Base-by-base conservation (phyloP, 345 rosid genomes). In the Populus ilicifolia region DNA sequence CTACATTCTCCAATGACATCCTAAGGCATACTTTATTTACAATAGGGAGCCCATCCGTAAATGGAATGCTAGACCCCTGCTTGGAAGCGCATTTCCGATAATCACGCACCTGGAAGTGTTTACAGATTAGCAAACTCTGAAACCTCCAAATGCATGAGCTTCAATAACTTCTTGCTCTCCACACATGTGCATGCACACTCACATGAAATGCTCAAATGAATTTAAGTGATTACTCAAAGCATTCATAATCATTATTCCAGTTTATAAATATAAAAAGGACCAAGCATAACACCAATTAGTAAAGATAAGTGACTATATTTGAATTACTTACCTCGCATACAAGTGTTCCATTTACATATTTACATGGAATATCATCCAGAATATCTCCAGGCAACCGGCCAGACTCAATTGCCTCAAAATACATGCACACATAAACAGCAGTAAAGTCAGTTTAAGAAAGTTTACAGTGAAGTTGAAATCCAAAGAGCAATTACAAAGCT, bases 1-100 rank as follows among this genome's bases (percentile, higher is more conserved):
- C 90, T 65, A 96, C 87, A 82, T 94, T 94, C 90, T 91, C 95
- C 78, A 96, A 83, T 38, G 99, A 92, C 92, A 92, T 88, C 82
- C 80, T 91, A 67, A 96, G 97, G 77, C 78, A 61, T 71, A 92
- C 88, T 89, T 87, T 94, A 76, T 81, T 88, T 77, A 89, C 79
- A 78, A 82, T 65, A 39, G 97, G 98, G 46, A 87, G 73, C 62
- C 70, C 85, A 64, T 76, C 83, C 61, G 38, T 38, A 11, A 85
- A 48, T 66, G 80, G 73, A 70, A 72, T 66, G 69, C 74, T 76
- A 67, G 86, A 82, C 75, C 88, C 95, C 82, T 85, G 90, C 78
- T 87, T 87, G 78, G 88, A 73, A 71, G 87, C 70, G 80, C 80
- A 80, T 73, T 84, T 91, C 48, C 96, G 84, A 78, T 87, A 90